Base-by-base conservation (phyloP, 225 moss, liverwort and hornwort genomes). In the Ulota crispa region DNA sequence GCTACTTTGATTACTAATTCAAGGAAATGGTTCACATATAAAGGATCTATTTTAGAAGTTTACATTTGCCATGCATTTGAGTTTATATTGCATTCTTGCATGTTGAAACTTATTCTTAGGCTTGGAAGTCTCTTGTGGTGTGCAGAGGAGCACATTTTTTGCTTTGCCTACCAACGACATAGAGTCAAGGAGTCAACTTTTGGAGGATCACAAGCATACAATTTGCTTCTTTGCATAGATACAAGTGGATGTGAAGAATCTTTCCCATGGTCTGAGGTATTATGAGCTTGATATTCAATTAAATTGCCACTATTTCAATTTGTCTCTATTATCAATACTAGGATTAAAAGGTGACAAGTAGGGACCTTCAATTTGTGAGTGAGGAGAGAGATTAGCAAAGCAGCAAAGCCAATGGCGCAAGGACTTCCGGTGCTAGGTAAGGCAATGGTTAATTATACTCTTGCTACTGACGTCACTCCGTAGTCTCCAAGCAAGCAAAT, bases 71-170 rank as follows among this genome's bases (percentile, higher is more conserved):
- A 6, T 68, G n/a, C n/a, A 84, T 60, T 76, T 54, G 54, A 63
- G 30, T 68, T 24, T 54, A 21, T 76, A 52, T 26, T 72, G 24
- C 72, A 67, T 20, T 53, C 26, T 61, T 19, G 64, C 64, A 50
- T 65, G 19, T 54, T 74, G 64, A 26, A 68, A 13, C 47, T 72
- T 10, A 77, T 77, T 62, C 20, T 72, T 62, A 76, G 27, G 47
- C 26, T 70, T 65, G 59, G 68, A 45, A 45, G 26, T n/a, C 14
- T 75, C 52, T 84, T 79, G 55, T 86, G 93, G 93, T 96, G 94
- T 79, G 91, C 90, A 88, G 93, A 96, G 79, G 96, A 94, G 20
- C 94, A 96, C 73, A 89, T 94, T 36, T 96, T 96, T 65, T 96
- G 96, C 84, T 91, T 90, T 66, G 81, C 83, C 9, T 96, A 94